Base-by-base conservation (phyloP, 2,329 filamentous ascomycete genomes). In the Beauveria varroae region DNA sequence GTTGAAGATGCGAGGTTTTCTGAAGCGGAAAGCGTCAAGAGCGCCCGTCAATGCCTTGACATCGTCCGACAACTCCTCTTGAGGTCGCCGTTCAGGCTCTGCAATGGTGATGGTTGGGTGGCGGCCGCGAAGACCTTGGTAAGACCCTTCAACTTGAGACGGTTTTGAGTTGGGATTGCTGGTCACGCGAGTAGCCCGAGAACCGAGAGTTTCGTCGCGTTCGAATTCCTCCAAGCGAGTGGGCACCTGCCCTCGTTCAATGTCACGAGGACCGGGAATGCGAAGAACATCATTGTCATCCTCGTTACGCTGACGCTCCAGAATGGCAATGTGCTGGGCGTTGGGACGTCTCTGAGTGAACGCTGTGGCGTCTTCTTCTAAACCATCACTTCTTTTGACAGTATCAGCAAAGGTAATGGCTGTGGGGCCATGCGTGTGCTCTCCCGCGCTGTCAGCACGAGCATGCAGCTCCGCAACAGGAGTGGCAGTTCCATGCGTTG, bases 191-290 rank as follows among this genome's bases (percentile, higher is more conserved):
- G 57, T 54, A 0, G 40, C 24, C n/a, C 41, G 40, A 30, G 26
- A 41, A 16, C 50, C 50, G 5, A 54, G 40, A 7, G 20, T 6
- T 2, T 73, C 73, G 37, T 72, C 70, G n/a, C 70, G 67, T n/a
- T 77, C 73, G 3, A 71, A 67, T 34, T 76, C 72, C 3, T 76
- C 73, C 2, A 86, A 73, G 34, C 79, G 77, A 61, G 79, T 77
- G 2, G 93, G 93, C 10, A 86, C 79, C 63, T 91, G 81, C 28
- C 93, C 95, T 56, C 86, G 85, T 68, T 99, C 95, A 54, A 89
- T 93, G 70, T 98, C 95, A 67, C 93, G 82, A 1, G 95, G 95
- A 22, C 93, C 93, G 0, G 95, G 95, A 67, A 99, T 98, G 46
- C 91, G 88, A 49, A 98, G 77, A 0, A 92, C 86, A 40, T 87